A percentile compares a stretch with the other conserved stretches of the same genome.
phyloP scores from a whole-genome alignment of 169 alveolate species.

The Plasmodium knowlesi region DNA sequence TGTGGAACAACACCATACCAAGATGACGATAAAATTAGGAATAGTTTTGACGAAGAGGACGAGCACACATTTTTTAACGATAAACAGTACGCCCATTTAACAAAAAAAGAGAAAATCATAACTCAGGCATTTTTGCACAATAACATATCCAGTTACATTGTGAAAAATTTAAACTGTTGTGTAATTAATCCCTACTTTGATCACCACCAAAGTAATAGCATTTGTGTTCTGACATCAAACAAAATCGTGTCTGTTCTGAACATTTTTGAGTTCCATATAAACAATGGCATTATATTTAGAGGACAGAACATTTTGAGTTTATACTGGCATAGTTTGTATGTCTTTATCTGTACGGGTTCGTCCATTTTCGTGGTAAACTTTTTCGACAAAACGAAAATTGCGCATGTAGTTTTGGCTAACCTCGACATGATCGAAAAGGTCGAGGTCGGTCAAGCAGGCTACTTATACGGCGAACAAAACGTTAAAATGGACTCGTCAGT shows the following conservation, averaged over 20 bases:
- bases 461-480: neutral
- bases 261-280: conserved; percentile 51
- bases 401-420: conserved; percentile 8
- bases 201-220: conserved; percentile 35
- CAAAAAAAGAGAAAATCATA: conserved; percentile 20
- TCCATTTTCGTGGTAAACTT: conserved; percentile 39
- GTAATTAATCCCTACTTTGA: conserved; percentile 46
- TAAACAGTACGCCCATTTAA: neutral
- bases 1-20: neutral
- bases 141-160: conserved; percentile 26
- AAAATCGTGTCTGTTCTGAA: conserved; percentile 37
- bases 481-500: neutral
- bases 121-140: neutral
- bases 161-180: conserved; percentile 25
- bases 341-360: conserved; percentile 22
- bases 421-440: neutral
- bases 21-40: neutral
- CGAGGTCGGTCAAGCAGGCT: neutral
- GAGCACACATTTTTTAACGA: neutral
- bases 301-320: conserved; percentile 23
- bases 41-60: neutral
- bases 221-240: conserved; percentile 26
- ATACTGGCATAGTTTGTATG: conserved; percentile 38
- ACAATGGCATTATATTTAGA: conserved; percentile 28
- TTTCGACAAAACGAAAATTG: conserved; percentile 53